Evolutionary conservation across 176 grass and related monocot genomes (phyloP), one percentile per base, ranked within the genome.

Genomic region (Cenchrus purpureus): DNA sequence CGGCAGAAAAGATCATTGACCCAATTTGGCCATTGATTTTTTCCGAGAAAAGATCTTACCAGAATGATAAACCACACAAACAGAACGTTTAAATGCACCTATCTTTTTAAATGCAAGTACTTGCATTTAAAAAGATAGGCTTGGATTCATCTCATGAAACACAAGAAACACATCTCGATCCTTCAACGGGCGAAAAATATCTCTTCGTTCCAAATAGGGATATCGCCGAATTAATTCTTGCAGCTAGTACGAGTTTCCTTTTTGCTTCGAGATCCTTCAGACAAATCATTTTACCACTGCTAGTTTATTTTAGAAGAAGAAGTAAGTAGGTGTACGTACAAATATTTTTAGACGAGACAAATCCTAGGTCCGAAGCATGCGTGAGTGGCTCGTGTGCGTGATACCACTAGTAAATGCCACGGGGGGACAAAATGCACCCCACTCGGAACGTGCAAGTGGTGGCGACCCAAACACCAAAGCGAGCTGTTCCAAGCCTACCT

Each of bases 371-470:
- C 34, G 28, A 57, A 44, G 58, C 79, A 70, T 56, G 65, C 4
- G 11, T 81, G 32, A 40, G 10, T 7, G 6, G 1, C 62, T 40
- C 7, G 32, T 44, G 58, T 67, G 29, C 40, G 16, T n/a, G 63
- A 22, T 20, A 12, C 15, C 17, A 4, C 6, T 46, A 14, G 22
- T 77, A 14, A 22, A 37, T 77, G 73, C 67, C 65, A 74, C 28
- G 20, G 20, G 53, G 66, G 67, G 45, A 74, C 73, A 67, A 58
- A 83, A 67, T 50, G 79, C 73, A 51, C 67, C 57, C 67, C 31
- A 54, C 75, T 83, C 59, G 80, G 73, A 8, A 68, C 79, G 50
- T 62, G 88, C 73, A 78, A 78, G 51, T 58, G 59, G 59, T 62
- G 59, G 9, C 59, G 59, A 28, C n/a, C 59, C 59, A 1, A 62